These are phyloP conservation scores for Paxillus involutus DNA, from an alignment of 768 basidiomycete genomes.

Conservation along the genomic window DNA sequence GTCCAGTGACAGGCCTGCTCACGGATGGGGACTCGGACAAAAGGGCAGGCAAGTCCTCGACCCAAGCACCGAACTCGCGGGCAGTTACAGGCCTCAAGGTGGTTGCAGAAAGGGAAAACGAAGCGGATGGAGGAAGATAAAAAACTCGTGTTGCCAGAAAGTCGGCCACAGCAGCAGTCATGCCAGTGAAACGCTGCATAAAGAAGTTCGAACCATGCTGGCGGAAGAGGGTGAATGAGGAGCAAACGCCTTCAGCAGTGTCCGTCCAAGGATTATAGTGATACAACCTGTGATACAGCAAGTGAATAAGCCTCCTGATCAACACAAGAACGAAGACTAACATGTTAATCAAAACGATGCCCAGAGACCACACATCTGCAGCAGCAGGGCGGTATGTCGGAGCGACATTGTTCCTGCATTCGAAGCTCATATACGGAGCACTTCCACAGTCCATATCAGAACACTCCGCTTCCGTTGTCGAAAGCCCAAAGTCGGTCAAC, in stretches of 20 bases:
- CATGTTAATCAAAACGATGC: slow-evolving; percentile 99
- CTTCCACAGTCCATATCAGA: slow-evolving; percentile 98
- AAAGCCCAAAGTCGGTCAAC: slow-evolving; percentile 94
- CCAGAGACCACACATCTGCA: slow-evolving; percentile 98
- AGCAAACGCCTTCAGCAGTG: slow-evolving; percentile 76
- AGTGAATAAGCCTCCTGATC: neutral
- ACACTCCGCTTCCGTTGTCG: slow-evolving; percentile 84
- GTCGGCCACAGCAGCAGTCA: slow-evolving; percentile 83
- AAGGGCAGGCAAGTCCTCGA: slow-evolving; percentile 74
- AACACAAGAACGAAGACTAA: slow-evolving; percentile 34
- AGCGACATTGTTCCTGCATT: slow-evolving; percentile 96
- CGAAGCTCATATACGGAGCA: slow-evolving; percentile 98
- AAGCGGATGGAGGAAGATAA: slow-evolving; percentile 64
- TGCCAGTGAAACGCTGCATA: slow-evolving; percentile 85
- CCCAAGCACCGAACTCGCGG: slow-evolving; percentile 84
- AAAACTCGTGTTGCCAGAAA: slow-evolving; percentile 86
- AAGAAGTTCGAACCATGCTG: slow-evolving; percentile 83
- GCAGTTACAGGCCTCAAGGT: slow-evolving; percentile 56
- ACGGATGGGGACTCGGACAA: slow-evolving; percentile 44
- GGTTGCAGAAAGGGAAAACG: slow-evolving; percentile 15
- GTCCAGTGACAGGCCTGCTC: slow-evolving; percentile 36
- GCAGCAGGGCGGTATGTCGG: slow-evolving; percentile 93
- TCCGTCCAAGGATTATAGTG: slow-evolving; percentile 99
- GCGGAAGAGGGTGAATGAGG: slow-evolving; percentile 81
- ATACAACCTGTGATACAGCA: slow-evolving; percentile 66